A percentile compares a stretch with the other conserved stretches of the same genome.
These are phyloP conservation scores for Erythrobasidium hasegawianum DNA, from an alignment of 1,284 basidiomycete species.

Conservation along the genomic window DNA sequence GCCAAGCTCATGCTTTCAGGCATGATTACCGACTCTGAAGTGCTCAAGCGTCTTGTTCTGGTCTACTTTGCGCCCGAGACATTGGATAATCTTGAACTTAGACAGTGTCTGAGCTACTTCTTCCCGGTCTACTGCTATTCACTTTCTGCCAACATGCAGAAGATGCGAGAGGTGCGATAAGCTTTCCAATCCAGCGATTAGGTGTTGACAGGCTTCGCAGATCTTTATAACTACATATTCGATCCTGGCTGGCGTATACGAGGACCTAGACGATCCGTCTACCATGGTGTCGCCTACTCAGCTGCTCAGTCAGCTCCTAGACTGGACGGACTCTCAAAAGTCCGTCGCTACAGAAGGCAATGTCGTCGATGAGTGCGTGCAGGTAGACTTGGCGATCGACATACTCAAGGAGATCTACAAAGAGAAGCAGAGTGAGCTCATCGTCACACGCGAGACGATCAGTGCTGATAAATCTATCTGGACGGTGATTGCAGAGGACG, in stretches of 20 bases:
- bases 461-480: too few relatives aligned
- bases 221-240: constrained; percentile 73
- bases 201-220: constrained; percentile 51
- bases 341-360: constrained; percentile 54
- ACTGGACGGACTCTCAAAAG: constrained; percentile 90
- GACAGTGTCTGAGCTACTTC: constrained; percentile 94
- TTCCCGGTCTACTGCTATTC: constrained; percentile 92
- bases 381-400: constrained; percentile 72
- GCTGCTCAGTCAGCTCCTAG: constrained; percentile 76
- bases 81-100: constrained; percentile 73
- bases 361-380: constrained; percentile 55
- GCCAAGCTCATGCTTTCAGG: constrained; percentile 86
- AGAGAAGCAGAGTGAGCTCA: constrained; percentile 55
- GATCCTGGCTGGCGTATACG: constrained; percentile 63
- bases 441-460: too few relatives aligned
- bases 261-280: constrained; percentile 69
- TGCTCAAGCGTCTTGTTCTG: constrained; percentile 72
- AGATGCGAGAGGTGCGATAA: constrained; percentile 66
- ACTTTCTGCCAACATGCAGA: constrained; percentile 69
- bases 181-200: too few relatives aligned
- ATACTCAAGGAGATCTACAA: constrained; percentile 60
- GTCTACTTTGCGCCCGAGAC: constrained; percentile 87
- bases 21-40: constrained; percentile 69
- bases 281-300: constrained; percentile 76
- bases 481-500: constrained; percentile 53